These are phyloP conservation scores for Ilyonectria mors-panacis DNA, from an alignment of 2,329 filamentous ascomycete species.

Conservation along the genomic window DNA sequence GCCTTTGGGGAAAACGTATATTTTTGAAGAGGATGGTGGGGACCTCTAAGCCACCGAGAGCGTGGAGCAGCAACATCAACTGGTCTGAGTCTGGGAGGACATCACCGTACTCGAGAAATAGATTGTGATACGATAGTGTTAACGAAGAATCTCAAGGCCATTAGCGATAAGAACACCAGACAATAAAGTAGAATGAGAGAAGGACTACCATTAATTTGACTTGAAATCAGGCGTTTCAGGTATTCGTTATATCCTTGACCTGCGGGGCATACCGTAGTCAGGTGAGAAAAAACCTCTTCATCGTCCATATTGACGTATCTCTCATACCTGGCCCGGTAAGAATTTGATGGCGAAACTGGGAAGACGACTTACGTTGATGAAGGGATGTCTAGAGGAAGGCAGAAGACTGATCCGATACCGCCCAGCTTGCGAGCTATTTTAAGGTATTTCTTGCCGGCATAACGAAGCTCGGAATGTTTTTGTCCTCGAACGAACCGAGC, in stretches of 20 bases:
- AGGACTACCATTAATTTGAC: constrained; percentile 39
- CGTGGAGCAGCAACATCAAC: constrained; percentile 44
- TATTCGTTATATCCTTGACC: constrained; percentile 35
- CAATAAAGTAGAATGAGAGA: rapidly evolving
- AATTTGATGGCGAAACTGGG: neutral
- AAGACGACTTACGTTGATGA: constrained; percentile 49
- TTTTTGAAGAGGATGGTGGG: constrained; percentile 43
- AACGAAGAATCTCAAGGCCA: constrained; percentile 31
- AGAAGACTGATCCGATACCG: constrained; percentile 49
- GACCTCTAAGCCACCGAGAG: constrained; percentile 42
- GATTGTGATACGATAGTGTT: constrained; percentile 40
- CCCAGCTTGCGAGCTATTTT: constrained; percentile 51
- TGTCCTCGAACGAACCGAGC: constrained; percentile 39
- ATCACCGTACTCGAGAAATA: constrained; percentile 46
- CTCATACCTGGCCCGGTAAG: constrained; percentile 47
- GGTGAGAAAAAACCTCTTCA: constrained; percentile 47
- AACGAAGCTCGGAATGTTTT: constrained; percentile 47
- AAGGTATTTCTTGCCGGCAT: constrained; percentile 53
- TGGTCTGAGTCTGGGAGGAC: constrained; percentile 44
- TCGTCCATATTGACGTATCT: constrained; percentile 54
- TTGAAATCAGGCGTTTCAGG: constrained; percentile 44
- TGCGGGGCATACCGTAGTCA: constrained; percentile 37
- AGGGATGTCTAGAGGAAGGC: constrained; percentile 51
- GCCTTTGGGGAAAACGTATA: constrained; percentile 37
- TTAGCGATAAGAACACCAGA: neutral